phyloP scores from a whole-genome alignment of 495 filamentous ascomycete species.

The Annulohypoxylon bovei region DNA sequence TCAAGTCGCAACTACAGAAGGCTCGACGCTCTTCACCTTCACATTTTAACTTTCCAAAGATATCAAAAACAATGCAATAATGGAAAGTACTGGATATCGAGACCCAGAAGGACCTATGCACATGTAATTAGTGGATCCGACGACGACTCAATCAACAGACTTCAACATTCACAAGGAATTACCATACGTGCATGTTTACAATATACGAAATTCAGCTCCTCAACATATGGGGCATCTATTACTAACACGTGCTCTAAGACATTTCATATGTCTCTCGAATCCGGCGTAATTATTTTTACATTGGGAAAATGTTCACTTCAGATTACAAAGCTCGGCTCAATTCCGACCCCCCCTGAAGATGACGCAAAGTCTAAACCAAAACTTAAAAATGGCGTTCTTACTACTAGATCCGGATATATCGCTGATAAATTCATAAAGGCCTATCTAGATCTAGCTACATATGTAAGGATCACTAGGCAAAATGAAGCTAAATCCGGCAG shows the following conservation, averaged over 20 bases:
- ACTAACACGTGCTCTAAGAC: neutral
- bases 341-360: neutral
- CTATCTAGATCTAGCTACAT: neutral
- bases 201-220: neutral
- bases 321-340: constrained; percentile 29
- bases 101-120: no score
- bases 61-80: no score
- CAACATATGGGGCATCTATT: neutral
- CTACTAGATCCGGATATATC: constrained; percentile 9
- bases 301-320: neutral
- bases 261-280: neutral
- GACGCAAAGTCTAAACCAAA: constrained; percentile 1
- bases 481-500: constrained; percentile 15
- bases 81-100: no score
- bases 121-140: no score
- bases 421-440: constrained; percentile 29
- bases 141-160: neutral
- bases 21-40: no score
- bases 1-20: no score
- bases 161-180: neutral
- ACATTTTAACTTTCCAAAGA: no score
- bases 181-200: neutral
- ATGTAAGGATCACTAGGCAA: constrained; percentile 7
- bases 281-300: neutral
- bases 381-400: neutral